phyloP scores from a whole-genome alignment of 129 eudicot genomes.

The Oenanthe sinensis region DNA sequence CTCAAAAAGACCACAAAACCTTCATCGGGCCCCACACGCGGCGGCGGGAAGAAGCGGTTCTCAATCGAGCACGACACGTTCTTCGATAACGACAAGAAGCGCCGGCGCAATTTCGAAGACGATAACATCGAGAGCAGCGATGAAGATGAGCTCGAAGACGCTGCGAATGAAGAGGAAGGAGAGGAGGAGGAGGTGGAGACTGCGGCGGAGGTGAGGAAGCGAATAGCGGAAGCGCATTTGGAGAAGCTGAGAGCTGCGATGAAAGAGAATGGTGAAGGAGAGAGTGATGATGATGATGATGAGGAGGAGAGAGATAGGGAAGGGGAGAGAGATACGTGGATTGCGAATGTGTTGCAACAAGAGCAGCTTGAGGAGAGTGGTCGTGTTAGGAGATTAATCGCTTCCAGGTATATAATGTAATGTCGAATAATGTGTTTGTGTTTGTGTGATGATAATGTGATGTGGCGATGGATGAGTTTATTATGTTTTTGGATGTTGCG shows the following conservation, averaged over 20 bases:
- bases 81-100: conserved; percentile 30
- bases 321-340: conserved; percentile 50
- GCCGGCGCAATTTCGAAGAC: conserved; percentile 21
- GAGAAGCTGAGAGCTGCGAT: conserved; percentile 21
- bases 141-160: conserved; percentile 7
- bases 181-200: conserved; percentile 53
- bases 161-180: conserved; percentile 25
- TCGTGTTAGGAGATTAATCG: conserved; percentile 51
- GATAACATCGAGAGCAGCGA: conserved; percentile 34
- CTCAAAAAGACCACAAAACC: conserved; percentile 2
- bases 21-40: neutral
- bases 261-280: conserved; percentile 19
- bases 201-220: conserved; percentile 58
- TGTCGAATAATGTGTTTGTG: neutral
- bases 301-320: conserved; percentile 20
- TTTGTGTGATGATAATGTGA: neutral
- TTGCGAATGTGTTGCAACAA: conserved; percentile 54
- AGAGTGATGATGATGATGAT: conserved; percentile 16
- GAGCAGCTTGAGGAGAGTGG: conserved; percentile 88
- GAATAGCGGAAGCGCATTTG: conserved; percentile 43
- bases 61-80: conserved; percentile 37
- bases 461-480: too few relatives aligned
- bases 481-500: neutral
- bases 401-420: conserved; percentile 48
- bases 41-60: conserved; percentile 13